Conservation (phyloP, 208 protist genomes). For the Leishmania aethiopica region DNA sequence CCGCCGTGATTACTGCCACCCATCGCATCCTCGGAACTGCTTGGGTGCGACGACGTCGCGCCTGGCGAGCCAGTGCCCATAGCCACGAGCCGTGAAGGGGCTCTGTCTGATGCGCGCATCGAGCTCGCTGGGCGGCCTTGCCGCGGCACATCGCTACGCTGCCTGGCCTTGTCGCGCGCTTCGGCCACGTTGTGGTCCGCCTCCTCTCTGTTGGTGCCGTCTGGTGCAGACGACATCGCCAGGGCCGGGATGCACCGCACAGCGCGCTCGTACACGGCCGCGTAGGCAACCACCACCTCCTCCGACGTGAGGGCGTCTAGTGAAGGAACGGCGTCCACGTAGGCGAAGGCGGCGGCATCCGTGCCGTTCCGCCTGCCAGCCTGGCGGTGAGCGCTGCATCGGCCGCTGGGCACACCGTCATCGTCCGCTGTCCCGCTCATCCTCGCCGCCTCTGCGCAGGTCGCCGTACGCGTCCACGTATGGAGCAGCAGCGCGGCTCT, state of each 20-base stretch:
- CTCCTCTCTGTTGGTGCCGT: background rate
- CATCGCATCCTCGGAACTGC: background rate
- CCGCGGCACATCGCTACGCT: background rate
- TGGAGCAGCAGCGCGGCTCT: conserved; percentile 65
- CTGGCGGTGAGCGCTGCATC: background rate
- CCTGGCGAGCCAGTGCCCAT: background rate
- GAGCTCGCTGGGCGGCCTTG: background rate
- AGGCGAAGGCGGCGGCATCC: conserved; percentile 17
- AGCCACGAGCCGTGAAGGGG: background rate
- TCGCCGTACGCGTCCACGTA: conserved; percentile 34
- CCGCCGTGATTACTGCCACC: background rate
- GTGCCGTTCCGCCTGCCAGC: background rate
- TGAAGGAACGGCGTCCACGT: conserved; percentile 34
- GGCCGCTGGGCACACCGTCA: background rate
- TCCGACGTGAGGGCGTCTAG: conserved; percentile 45
- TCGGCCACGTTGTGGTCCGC: background rate
- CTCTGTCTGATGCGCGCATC: background rate
- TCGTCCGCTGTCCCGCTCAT: conserved; percentile 1
- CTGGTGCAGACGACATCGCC: background rate
- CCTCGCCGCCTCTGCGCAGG: background rate
- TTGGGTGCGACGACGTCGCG: background rate
- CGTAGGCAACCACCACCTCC: conserved; percentile 47
- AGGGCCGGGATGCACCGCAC: conserved; percentile 35
- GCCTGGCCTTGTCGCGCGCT: background rate
- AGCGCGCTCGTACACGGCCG: conserved; percentile 31